Percentiles rank a stretch among this genome's conserved stretches.
Conservation (phyloP, 2,329 filamentous ascomycete species). For the Chrysoporthe deuterocubensis region DNA sequence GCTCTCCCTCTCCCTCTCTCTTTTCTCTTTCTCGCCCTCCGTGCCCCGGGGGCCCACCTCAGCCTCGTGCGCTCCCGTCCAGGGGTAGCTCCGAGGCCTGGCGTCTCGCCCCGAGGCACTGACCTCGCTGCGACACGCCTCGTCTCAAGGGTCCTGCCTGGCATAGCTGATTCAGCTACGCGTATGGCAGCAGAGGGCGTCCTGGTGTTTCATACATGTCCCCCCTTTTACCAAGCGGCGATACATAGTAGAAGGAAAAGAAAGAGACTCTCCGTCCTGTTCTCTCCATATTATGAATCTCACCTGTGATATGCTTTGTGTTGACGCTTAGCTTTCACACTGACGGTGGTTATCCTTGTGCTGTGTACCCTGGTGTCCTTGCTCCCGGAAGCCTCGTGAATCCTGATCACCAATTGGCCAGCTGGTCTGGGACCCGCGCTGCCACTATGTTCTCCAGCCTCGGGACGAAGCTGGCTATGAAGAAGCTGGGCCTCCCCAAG, state of each 20-base stretch:
- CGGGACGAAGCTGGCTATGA: conserved; percentile 62
- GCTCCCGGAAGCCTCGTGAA: neutral
- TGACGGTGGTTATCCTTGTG: conserved; percentile 26
- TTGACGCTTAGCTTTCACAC: neutral
- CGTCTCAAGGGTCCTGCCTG: conserved; percentile 34
- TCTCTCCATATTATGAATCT: conserved; percentile 12
- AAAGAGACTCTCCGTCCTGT: neutral
- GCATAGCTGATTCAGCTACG: neutral
- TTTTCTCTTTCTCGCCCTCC: neutral
- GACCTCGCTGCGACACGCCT: conserved; percentile 35
- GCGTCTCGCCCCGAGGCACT: conserved; percentile 14
- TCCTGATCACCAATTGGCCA: neutral
- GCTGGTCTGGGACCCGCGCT: no score
- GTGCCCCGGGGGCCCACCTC: neutral
- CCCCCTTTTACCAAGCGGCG: conserved; percentile 3
- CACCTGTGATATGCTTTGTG: neutral
- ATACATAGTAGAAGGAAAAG: neutral
- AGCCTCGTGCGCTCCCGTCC: conserved; percentile 22
- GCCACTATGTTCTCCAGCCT: conserved; percentile 58
- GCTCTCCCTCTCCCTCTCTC: neutral
- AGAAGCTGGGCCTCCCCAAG: conserved; percentile 58
- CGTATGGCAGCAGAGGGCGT: conserved; percentile 12
- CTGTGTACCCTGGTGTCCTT: neutral
- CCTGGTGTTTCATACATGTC: conserved; percentile 15
- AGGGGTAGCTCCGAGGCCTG: conserved; percentile 8